Base-by-base conservation (phyloP, 768 basidiomycete genomes). In the Lactifluus volemus region DNA sequence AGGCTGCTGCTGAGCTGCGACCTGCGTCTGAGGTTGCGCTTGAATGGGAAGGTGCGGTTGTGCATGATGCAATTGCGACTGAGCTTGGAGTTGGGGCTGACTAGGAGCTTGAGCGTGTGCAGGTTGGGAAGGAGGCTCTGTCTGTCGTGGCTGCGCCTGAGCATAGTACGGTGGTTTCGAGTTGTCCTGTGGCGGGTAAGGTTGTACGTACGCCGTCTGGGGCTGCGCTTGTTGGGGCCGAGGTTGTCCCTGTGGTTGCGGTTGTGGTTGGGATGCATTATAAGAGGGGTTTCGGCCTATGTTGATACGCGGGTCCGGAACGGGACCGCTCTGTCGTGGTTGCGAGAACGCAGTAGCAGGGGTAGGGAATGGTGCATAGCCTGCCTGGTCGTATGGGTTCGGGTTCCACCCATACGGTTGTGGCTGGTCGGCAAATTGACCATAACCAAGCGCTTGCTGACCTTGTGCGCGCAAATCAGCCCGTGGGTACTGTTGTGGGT, bases 371-470 rank as follows among this genome's bases (percentile, higher is more conserved):
- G 70, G 66, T 44, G 71, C 72, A 65, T 80, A 79, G 7, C 71
- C 74, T 5, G 72, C 68, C 52, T 79, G 81, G 4, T 79, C 79
- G 63, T 80, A 82, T 7, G 71, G 67, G 5, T 67, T 48, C 2
- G 78, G 76, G 65, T 80, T 78, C 82, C 81, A 85, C 5, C 78
- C 81, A 63, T 80, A 86, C 0, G 71, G 63, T 58, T 80, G 79
- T 34, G 77, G 72, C 19, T 67, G 61, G 38, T 58, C 70, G 11
- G 67, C 60, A 11, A 57, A 63, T 67, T 12, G 74, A 73, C 15
- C 73, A 72, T 60, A 72, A 67, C 63, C 55, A 34, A 25, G 19
- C 10, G 38, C 49, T 44, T 61, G 65, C 3, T 67, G 70, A 25
- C 69, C 57, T 32, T 53, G 61, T 19, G 14, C 69, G 17, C 74